phyloP scores from a whole-genome alignment of 1,284 basidiomycete genomes.

The Ceratobasidium sp. region DNA sequence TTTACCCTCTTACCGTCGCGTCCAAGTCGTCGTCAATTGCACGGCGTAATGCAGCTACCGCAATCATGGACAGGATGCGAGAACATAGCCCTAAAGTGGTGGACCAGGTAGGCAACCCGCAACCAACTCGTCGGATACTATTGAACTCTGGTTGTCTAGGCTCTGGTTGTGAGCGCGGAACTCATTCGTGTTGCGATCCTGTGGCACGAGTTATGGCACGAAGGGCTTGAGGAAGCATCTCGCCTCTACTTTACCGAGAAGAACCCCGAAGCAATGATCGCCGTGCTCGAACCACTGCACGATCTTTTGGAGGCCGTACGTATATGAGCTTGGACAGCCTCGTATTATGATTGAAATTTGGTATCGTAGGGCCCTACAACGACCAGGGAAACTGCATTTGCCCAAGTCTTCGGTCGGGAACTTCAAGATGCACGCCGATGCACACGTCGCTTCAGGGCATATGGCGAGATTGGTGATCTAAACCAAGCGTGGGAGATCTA shows the following conservation, averaged over 20 bases:
- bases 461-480: conserved; percentile 87
- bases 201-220: conserved; percentile 99
- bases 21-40: conserved; percentile 91
- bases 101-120: conserved; percentile 66
- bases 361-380: conserved; percentile 87
- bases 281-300: conserved; percentile 90
- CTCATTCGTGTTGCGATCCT: conserved; percentile 97
- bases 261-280: conserved; percentile 99
- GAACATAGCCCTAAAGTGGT: conserved; percentile 92
- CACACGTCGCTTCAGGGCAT: conserved; percentile 83
- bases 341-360: not conserved
- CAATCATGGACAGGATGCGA: conserved; percentile 92
- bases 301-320: conserved; percentile 88
- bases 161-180: conserved; percentile 90
- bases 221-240: conserved; percentile 97
- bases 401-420: conserved; percentile 93
- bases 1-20: conserved; percentile 97
- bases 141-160: conserved; percentile 58
- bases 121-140: conserved; percentile 39
- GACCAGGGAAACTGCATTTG: conserved; percentile 92
- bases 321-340: conserved; percentile 39
- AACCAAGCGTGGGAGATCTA: conserved; percentile 99
- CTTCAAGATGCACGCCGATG: conserved; percentile 94
- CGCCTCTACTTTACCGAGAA: conserved; percentile 97
- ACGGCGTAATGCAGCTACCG: conserved; percentile 83